Conservation (phyloP, 2,329 filamentous ascomycete species). For the Sporothrix brunneoviolacea region DNA sequence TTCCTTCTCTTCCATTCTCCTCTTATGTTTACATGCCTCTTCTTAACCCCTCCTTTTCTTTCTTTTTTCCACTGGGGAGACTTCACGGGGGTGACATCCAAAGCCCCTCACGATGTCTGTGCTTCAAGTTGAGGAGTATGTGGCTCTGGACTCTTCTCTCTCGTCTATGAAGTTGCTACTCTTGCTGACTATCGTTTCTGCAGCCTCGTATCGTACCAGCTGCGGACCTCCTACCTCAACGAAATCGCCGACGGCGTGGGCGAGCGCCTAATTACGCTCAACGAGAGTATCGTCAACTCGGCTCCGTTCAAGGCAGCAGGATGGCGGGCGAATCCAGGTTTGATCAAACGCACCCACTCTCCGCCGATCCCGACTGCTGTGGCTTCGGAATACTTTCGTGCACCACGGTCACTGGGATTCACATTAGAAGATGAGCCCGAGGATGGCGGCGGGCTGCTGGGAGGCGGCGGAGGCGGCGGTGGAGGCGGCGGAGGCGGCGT, state of each 20-base stretch:
- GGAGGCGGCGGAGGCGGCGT: not conserved
- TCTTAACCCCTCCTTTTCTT: not conserved
- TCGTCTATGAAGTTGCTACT: too few species aligned
- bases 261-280: constrained; percentile 75
- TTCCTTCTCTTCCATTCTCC: not conserved
- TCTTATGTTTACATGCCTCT: not conserved
- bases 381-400: constrained; percentile 76
- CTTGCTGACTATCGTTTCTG: not conserved
- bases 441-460: constrained; percentile 65
- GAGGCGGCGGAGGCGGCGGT: constrained; percentile 21
- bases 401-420: constrained; percentile 55
- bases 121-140: constrained; percentile 39
- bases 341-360: constrained; percentile 77
- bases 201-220: constrained; percentile 75
- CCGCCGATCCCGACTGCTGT: constrained; percentile 79
- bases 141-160: not conserved
- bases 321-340: constrained; percentile 66
- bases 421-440: constrained; percentile 66
- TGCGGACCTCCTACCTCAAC: constrained; percentile 72
- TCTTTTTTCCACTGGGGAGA: not conserved
- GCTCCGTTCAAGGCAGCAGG: constrained; percentile 76
- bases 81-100: too few species aligned
- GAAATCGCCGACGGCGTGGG: constrained; percentile 78
- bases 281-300: constrained; percentile 71
- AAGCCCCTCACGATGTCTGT: constrained; percentile 32